These are phyloP conservation scores for Austroboletus novae-zelandiae DNA, from an alignment of 1,284 basidiomycete genomes.

Conservation along the genomic window DNA sequence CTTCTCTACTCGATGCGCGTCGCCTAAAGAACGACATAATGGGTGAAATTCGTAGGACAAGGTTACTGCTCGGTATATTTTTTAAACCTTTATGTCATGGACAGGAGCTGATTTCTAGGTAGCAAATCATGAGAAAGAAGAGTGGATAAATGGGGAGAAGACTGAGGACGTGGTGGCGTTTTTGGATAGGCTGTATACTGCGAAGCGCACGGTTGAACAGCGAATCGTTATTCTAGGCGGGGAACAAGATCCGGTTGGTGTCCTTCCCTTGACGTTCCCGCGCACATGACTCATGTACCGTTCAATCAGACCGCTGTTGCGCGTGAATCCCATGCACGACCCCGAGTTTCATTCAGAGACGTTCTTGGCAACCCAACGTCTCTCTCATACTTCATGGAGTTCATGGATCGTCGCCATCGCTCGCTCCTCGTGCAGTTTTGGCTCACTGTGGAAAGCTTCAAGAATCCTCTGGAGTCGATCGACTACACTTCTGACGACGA, in stretches of 20 bases:
- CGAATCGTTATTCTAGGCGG: slow-evolving; percentile 80
- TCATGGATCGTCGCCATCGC: slow-evolving; percentile 88
- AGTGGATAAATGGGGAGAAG: slow-evolving; percentile 79
- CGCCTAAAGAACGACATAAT: slow-evolving; percentile 89
- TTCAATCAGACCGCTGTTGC: slow-evolving; percentile 33
- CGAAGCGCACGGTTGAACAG: slow-evolving; percentile 82
- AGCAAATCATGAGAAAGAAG: slow-evolving; percentile 82
- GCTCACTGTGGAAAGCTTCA: slow-evolving; percentile 96
- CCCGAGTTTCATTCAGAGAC: slow-evolving; percentile 59
- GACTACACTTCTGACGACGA: slow-evolving; percentile 70
- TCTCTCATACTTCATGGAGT: slow-evolving; percentile 95
- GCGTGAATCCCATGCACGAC: slow-evolving; percentile 42
- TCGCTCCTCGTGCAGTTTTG: slow-evolving; percentile 93
- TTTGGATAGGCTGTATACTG: slow-evolving; percentile 84
- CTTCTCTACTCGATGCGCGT: slow-evolving; percentile 83
- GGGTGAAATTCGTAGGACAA: slow-evolving; percentile 80
- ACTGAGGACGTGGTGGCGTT: slow-evolving; percentile 85
- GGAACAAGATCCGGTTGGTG: slow-evolving; percentile 56
- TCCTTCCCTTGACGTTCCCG: background rate
- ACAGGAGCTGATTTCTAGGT: slow-evolving; percentile 10
- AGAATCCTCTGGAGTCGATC: slow-evolving; percentile 87
- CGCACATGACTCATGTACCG: slow-evolving; percentile 4
- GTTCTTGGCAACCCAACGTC: slow-evolving; percentile 86
- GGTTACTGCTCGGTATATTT: slow-evolving; percentile 59
- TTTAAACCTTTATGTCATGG: background rate